phyloP scores from a whole-genome alignment of 2,329 filamentous ascomycete genomes.

The Amylocarpus encephaloides region DNA sequence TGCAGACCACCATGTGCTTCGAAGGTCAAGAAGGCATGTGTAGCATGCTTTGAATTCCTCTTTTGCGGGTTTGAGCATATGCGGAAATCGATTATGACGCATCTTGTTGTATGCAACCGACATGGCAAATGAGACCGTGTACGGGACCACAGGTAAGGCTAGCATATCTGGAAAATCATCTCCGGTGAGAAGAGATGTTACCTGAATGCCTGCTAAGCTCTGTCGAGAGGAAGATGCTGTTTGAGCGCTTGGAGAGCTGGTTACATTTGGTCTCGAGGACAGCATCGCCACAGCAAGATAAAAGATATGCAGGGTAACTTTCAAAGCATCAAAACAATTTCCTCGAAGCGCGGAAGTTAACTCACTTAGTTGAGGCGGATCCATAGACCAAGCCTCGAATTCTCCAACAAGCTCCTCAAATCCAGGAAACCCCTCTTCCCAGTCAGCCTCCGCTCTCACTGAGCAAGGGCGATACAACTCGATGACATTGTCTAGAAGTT shows the following conservation, averaged over 20 bases:
- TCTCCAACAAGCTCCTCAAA: slow-evolving; percentile 1
- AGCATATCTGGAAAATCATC: neutral
- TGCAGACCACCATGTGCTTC: slow-evolving; percentile 4
- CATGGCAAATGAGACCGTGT: slow-evolving; percentile 5
- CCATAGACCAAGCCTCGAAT: slow-evolving; percentile 1
- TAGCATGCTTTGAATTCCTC: slow-evolving; percentile 1
- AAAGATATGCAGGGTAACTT: slow-evolving; percentile 1
- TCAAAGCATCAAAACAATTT: neutral
- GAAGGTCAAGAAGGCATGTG: neutral
- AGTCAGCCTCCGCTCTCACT: neutral
- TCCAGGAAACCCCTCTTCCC: slow-evolving; percentile 4
- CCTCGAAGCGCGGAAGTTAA: neutral
- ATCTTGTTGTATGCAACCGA: slow-evolving; percentile 4
- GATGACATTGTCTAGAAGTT: slow-evolving; percentile 1
- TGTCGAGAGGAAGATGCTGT: slow-evolving; percentile 1
- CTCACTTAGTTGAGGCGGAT: neutral
- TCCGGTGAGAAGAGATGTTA: slow-evolving; percentile 1
- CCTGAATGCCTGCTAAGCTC: neutral
- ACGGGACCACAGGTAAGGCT: slow-evolving; percentile 2
- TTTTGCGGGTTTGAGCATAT: neutral
- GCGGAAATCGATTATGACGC: neutral
- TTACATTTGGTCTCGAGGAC: neutral
- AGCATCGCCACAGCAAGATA: slow-evolving; percentile 4
- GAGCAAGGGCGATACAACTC: slow-evolving; percentile 1
- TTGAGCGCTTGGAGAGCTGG: neutral